Evolutionary conservation across 2,329 filamentous ascomycete genomes (phyloP), one percentile per base, ranked within the genome.

Genomic region (Penicillium sp.): DNA sequence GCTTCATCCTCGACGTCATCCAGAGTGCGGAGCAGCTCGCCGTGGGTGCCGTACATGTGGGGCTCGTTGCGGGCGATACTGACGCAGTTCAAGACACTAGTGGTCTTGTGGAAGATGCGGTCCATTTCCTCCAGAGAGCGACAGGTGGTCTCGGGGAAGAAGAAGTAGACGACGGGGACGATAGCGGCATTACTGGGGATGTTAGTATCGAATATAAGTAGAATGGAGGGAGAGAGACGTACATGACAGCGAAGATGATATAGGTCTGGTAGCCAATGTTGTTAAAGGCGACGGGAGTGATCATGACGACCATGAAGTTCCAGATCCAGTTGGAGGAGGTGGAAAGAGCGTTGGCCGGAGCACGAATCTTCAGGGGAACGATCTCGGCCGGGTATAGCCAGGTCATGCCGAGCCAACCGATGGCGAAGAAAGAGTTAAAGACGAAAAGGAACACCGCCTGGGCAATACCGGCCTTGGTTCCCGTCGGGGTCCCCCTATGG

Each of bases 41-140:
- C 81, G 23, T 77, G 74, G 67, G 80, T 80, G 54, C 78, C 80
- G 62, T 80, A 83, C 49, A 80, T 75, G 55, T 77, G 73, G 8
- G 81, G 80, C 58, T 78, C 70, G 1, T 78, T 66, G 7, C 70
- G 63, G 2, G 80, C 80, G 25, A 79, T 68, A 45, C 70, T 66
- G 23, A 81, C 76, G 3, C 79, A 72, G 15, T 73, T 63, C 54
- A 80, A 78, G 44, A 76, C 64, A 20, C 69, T 76, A 24, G 65
- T 69, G 1, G 76, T 77, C 53, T 80, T 80, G 63, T 74, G 74
- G 73, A 86, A 85, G 56, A 88, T 83, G 49, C 80, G 75, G 60
- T 88, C 84, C 68, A 88, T 82, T 64, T 88, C 84, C 66, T 88
- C 84, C 28, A 87, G 73, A 12, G 75, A 80, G 6, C 79, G 77